Evolutionary conservation across 2,329 filamentous ascomycete genomes (phyloP).

Genomic region (Alternaria sp.): DNA sequence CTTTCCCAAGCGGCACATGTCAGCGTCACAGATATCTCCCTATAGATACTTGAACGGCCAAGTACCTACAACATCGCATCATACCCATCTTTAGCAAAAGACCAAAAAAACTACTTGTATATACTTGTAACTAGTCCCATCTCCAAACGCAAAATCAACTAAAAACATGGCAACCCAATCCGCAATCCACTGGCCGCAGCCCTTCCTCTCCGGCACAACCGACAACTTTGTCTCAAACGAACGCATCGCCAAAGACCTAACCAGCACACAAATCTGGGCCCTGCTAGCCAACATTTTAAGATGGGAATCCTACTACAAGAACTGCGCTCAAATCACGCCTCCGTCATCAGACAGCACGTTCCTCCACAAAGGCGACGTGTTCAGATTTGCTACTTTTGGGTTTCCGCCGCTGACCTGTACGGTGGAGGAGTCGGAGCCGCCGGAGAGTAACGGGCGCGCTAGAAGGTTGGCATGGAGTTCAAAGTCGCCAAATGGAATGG

Average conservation of each 20-base stretch:
- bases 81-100: background rate
- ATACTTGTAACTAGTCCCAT: background rate
- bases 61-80: background rate
- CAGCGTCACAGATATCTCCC: background rate
- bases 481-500: conserved; percentile 36
- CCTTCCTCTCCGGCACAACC: conserved; percentile 49
- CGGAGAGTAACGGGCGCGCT: conserved; percentile 32
- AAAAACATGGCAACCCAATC: conserved; percentile 26
- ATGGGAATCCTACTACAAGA: conserved; percentile 50
- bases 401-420: conserved; percentile 44
- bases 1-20: conserved; percentile 1
- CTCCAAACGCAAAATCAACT: background rate
- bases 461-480: conserved; percentile 32
- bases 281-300: conserved; percentile 45
- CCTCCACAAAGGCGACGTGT: conserved; percentile 40
- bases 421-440: conserved; percentile 26
- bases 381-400: conserved; percentile 50
- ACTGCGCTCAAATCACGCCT: conserved; percentile 41
- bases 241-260: conserved; percentile 38
- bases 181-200: conserved; percentile 45
- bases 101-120: background rate
- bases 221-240: conserved; percentile 52
- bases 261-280: conserved; percentile 44
- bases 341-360: conserved; percentile 31
- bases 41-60: background rate